phyloP scores from a whole-genome alignment of 768 basidiomycete species.

The Termitomyces sp. region DNA sequence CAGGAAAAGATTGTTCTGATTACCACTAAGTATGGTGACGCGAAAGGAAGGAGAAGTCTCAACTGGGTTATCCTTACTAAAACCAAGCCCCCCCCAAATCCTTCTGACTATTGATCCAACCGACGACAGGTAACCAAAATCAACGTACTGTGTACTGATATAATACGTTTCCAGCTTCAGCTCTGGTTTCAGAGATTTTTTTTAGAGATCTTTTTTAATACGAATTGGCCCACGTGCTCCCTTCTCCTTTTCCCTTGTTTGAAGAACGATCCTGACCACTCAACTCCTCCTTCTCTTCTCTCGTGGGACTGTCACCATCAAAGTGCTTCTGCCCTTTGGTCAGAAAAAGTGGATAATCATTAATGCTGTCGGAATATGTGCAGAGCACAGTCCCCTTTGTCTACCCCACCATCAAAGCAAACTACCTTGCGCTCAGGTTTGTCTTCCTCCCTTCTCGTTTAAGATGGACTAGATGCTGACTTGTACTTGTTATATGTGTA shows the following conservation, averaged over 20 bases:
- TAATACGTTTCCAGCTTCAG: constrained; percentile 18
- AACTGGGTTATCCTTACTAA: too few relatives aligned
- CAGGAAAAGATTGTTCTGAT: too few relatives aligned
- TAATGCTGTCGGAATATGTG: not conserved
- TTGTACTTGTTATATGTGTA: not conserved
- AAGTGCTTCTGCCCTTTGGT: constrained; percentile 20
- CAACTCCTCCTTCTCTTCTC: constrained; percentile 48
- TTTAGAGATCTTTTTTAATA: constrained; percentile 44
- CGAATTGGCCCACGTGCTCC: constrained; percentile 41
- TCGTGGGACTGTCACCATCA: constrained; percentile 47
- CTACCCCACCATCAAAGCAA: constrained; percentile 44
- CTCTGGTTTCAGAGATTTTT: too few relatives aligned
- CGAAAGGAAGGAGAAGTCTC: too few relatives aligned
- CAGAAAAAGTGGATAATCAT: not conserved
- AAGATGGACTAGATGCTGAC: not conserved
- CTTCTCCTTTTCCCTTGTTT: not conserved
- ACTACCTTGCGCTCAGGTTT: constrained; percentile 37
- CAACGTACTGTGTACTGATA: too few relatives aligned
- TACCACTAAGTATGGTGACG: too few relatives aligned
- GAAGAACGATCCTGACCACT: not conserved
- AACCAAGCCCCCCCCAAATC: too few relatives aligned
- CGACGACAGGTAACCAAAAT: too few relatives aligned
- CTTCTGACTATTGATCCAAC: too few relatives aligned
- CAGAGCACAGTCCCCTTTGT: constrained; percentile 47
- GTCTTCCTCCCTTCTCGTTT: not conserved